Percentiles rank a stretch among this genome's conserved stretches.
Conservation (phyloP, 257 asterid genomes). For the Solanum phureja region DNA sequence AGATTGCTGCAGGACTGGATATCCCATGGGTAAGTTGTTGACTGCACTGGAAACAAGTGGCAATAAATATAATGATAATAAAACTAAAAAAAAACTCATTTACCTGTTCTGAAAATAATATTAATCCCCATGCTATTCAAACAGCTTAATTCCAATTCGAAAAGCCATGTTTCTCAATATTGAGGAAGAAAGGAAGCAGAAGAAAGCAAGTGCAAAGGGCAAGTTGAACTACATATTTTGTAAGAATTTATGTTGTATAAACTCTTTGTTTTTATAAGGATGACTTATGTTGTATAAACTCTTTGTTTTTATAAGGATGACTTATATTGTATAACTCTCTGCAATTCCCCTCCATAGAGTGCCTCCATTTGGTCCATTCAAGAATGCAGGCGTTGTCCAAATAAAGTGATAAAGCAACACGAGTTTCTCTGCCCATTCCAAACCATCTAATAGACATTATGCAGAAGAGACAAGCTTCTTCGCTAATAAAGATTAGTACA, state of each 20-base stretch:
- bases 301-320: too few species aligned
- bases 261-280: background rate
- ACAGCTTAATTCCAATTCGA: background rate
- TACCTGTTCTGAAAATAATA: background rate
- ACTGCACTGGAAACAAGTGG: slow-evolving; percentile 65
- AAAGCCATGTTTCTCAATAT: background rate
- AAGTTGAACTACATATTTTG: background rate
- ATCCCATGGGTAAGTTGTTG: slow-evolving; percentile 91
- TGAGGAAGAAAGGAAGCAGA: background rate
- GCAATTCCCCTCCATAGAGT: too few species aligned
- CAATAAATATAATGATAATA: slow-evolving; percentile 20
- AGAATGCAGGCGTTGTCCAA: too few species aligned
- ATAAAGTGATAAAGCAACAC: too few species aligned
- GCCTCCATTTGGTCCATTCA: too few species aligned
- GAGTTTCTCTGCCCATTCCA: too few species aligned
- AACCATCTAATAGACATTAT: too few species aligned
- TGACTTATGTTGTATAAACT: background rate
- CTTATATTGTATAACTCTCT: too few species aligned
- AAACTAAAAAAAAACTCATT: background rate
- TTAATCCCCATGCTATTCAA: background rate
- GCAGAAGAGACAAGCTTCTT: too few species aligned
- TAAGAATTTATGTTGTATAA: background rate
- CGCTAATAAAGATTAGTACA: too few species aligned
- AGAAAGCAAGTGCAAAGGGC: background rate
- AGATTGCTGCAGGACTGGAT: slow-evolving; percentile 77